Base-by-base conservation (phyloP, 257 asterid genomes). In the Misopates orontium region DNA sequence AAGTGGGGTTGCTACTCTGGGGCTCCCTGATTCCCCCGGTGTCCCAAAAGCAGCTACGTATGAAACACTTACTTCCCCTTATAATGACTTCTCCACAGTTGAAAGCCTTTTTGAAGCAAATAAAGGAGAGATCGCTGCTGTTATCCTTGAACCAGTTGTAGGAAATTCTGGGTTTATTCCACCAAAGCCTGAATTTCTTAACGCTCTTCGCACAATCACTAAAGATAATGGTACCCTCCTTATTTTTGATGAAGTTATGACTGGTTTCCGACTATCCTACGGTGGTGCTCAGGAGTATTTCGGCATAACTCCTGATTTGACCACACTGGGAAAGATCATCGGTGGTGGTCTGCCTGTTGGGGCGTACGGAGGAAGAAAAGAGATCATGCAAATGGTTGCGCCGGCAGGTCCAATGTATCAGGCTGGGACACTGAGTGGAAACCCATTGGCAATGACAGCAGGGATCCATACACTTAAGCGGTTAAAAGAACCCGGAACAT, bases 291-390 rank as follows among this genome's bases (percentile, higher is more conserved):
- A 94, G 85, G 99, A 90, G 81, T 85, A 90, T 64, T 94, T 94
- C 1, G 89, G 95, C 64, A 80, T 94, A 55, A 88, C 92, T 40
- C 97, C 99, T 7, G 99, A 94, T 78, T 77, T 94, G 82, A 94
- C 99, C 0, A 94, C 99, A 1, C 92, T 90, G 1, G 99, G 97
- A n/a, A 94, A 90, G 84, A 89, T 94, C 42, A 94, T 94, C 1
- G 99, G 99, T 10, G 99, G 99, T 59, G 97, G 97, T 51, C 71
- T 94, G 73, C 99, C 99, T 1, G 99, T 94, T 42, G 99, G 99
- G 13, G 99, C 99, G 4, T 94, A 94, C 19, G 99, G 99, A 59
- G 99, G 99, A 59, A 82, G 95, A 72, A 78, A 94, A 68, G 99
- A 90, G 42, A 94, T 94, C 31, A 94, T 94, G 99, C 95, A 94